These are phyloP conservation scores for Eragrostis nindensis DNA, from an alignment of 176 grass and related monocot genomes.

Conservation along the genomic window DNA sequence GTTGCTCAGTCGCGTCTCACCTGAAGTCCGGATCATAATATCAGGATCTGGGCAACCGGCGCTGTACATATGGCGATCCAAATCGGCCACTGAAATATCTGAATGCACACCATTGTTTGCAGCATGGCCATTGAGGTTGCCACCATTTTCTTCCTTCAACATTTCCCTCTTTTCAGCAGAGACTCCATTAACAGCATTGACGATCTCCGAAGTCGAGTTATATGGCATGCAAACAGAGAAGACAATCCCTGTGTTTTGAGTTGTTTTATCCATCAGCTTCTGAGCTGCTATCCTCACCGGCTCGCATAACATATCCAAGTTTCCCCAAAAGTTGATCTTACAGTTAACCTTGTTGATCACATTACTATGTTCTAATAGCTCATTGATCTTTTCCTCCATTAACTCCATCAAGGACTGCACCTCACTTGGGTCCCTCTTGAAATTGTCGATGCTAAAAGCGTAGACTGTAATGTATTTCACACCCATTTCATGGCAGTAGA, in stretches of 20 bases:
- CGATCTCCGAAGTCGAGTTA: conserved; percentile 78
- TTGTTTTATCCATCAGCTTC: conserved; percentile 63
- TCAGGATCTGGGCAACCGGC: conserved; percentile 68
- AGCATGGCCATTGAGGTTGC: not conserved
- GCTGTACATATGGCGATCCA: conserved; percentile 64
- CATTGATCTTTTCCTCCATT: conserved; percentile 81
- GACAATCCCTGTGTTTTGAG: conserved; percentile 63
- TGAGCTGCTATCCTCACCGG: conserved; percentile 52
- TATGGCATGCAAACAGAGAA: conserved; percentile 85
- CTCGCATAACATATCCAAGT: conserved; percentile 61
- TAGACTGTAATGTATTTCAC: conserved; percentile 72
- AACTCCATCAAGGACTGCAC: conserved; percentile 74
- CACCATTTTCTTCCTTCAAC: conserved; percentile 14
- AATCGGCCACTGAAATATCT: conserved; percentile 53
- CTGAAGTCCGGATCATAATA: conserved; percentile 79
- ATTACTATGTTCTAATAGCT: conserved; percentile 55
- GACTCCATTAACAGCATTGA: conserved; percentile 53
- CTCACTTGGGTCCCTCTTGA: conserved; percentile 65
- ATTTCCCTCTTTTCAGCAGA: conserved; percentile 47
- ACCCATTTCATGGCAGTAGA: conserved; percentile 78
- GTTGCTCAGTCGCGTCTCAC: conserved; percentile 83
- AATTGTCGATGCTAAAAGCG: conserved; percentile 94
- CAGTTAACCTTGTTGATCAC: conserved; percentile 62
- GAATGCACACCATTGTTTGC: not conserved
- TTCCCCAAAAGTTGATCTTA: conserved; percentile 84